Evolutionary conservation across 1,284 basidiomycete species (phyloP), one percentile per base, ranked within the genome.

Genomic region (Singerocomus inundabilis): DNA sequence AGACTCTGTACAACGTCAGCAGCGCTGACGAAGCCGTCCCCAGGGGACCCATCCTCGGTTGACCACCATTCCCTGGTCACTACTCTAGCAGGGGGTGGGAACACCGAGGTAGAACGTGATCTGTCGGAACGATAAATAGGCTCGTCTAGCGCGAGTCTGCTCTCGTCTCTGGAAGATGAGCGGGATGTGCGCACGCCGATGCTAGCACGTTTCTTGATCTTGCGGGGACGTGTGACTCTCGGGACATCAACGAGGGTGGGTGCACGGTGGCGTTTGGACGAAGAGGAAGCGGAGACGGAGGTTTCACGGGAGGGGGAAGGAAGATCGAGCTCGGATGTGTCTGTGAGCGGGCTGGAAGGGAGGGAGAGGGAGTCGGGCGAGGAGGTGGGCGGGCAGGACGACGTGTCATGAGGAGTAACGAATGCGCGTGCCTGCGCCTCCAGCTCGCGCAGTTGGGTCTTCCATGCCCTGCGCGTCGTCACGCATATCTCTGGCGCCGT

Each of bases 1-100:
- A 88, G 69, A 32, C 68, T 62, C 56, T 69, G 72, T 15, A 89
- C 82, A 5, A 84, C 82, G 21, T 68, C 67, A 59, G 84, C 82
- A 21, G 81, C 84, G 63, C 80, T 85, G 35, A 81, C 65, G 57
- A 84, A 76, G 2, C 60, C 68, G 1, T 71, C 64, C 2, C 78
- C 79, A 1, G 80, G 77, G 28, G 67, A 66, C 1, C 80, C 83
- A 49, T 79, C 71, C 45, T 80, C 76, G 21, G 71, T 63, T 13
- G 74, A 75, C 62, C 74, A 74, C 73, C 82, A 88, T 26, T 69
- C 61, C 32, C 75, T 51, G 9, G 37, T 11, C 9, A 31, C 40
- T 0, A 32, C 3, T 10, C 46, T 50, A 38, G 36, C 29, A 6
- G 40, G 40, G 7, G 54, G 33, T 0, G 61, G 62, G 42, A 70